phyloP scores from a whole-genome alignment of 2,329 filamentous ascomycete genomes.

The Penicillium sp. region DNA sequence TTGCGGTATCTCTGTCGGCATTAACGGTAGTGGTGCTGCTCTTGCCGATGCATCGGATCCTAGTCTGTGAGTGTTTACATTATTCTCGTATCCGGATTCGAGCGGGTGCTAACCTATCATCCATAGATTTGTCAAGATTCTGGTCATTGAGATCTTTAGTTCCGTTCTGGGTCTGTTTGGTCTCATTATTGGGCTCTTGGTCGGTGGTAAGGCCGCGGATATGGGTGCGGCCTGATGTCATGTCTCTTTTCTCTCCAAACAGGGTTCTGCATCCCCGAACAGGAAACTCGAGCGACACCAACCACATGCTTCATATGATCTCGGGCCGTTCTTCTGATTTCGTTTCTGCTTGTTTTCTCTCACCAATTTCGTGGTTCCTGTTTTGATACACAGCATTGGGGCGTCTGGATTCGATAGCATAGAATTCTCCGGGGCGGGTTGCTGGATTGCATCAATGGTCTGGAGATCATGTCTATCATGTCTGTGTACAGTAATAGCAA shows the following conservation, averaged over 20 bases:
- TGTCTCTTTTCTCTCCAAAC: constrained; percentile 2
- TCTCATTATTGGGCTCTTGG: constrained; percentile 84
- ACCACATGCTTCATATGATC: constrained; percentile 14
- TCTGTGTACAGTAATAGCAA: constrained; percentile 27
- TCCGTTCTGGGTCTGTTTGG: constrained; percentile 95
- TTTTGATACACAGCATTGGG: constrained; percentile 36
- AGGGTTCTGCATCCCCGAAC: constrained; percentile 16
- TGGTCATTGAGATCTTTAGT: constrained; percentile 99
- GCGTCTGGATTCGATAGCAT: constrained; percentile 36
- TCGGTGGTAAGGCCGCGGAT: constrained; percentile 74
- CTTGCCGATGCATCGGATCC: constrained; percentile 92
- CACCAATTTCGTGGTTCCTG: constrained; percentile 20
- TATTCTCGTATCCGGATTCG: constrained; percentile 1
- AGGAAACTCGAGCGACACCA: constrained; percentile 11
- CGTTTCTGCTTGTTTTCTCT: constrained; percentile 12
- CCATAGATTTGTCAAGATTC: constrained; percentile 88
- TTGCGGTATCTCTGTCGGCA: constrained; percentile 92
- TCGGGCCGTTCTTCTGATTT: constrained; percentile 19
- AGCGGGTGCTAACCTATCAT: constrained; percentile 2
- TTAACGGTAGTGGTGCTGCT: constrained; percentile 95
- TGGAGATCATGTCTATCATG: constrained; percentile 23
- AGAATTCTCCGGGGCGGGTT: constrained; percentile 20
- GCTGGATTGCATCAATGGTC: constrained; percentile 24
- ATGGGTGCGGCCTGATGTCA: constrained; percentile 46
- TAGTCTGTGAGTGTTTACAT: constrained; percentile 73